These are phyloP conservation scores for Caryopteris hybrid DNA, from an alignment of 305 asterid genomes.

Conservation along the genomic window DNA sequence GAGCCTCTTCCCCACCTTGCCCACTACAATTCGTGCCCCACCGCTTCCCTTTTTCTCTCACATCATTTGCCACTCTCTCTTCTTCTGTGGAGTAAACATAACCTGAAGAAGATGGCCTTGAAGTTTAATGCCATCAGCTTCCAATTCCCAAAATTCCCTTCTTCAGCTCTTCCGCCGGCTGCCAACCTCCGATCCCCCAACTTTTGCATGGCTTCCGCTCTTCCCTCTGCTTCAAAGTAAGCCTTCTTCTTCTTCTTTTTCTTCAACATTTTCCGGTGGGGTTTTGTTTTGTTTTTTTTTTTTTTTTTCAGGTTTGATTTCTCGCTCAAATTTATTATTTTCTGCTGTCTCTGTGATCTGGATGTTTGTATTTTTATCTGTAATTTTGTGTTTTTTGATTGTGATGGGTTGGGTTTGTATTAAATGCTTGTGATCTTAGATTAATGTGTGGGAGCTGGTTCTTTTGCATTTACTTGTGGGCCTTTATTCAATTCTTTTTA, in stretches of 20 bases:
- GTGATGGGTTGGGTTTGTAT: not conserved
- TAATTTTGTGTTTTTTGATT: not conserved
- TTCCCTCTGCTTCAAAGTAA: constrained; percentile 48
- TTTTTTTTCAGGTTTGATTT: not conserved
- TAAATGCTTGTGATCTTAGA: not conserved
- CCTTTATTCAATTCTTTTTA: too few species aligned
- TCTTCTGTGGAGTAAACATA: constrained; percentile 33
- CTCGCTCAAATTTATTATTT: not conserved
- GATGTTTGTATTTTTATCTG: not conserved
- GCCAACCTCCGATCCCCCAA: constrained; percentile 50
- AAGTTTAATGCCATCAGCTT: constrained; percentile 41
- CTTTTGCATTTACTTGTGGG: too few species aligned
- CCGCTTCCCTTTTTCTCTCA: not conserved
- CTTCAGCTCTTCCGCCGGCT: constrained; percentile 40
- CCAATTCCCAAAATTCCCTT: constrained; percentile 41
- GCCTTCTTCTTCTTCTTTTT: not conserved
- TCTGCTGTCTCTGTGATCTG: not conserved
- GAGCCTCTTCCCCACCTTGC: not conserved
- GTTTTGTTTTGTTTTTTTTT: not conserved
- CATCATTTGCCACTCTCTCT: constrained; percentile 10
- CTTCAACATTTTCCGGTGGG: too few species aligned
- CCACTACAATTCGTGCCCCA: constrained; percentile 26
- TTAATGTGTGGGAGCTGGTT: too few species aligned
- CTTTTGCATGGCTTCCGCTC: constrained; percentile 54
- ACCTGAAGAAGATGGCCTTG: constrained; percentile 37